Conservation (phyloP, 768 basidiomycete species). For the Zangia roseola region DNA sequence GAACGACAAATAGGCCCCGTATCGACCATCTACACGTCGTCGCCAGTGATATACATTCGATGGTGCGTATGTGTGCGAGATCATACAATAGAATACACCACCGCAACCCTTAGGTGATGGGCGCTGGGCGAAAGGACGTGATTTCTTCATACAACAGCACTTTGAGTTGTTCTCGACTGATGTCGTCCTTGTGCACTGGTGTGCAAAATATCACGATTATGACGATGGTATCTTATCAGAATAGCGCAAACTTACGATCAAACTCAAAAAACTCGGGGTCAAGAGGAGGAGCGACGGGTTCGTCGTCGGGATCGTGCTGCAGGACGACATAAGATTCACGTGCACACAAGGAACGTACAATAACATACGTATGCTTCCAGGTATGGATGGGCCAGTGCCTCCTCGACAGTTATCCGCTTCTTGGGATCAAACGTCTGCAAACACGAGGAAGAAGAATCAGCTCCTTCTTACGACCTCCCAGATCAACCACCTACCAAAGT, state of each 20-base stretch:
- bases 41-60: slow-evolving; percentile 8
- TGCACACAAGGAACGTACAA: background rate
- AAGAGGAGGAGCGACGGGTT: slow-evolving; percentile 93
- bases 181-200: slow-evolving; percentile 90
- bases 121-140: slow-evolving; percentile 77
- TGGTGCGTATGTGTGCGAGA: background rate
- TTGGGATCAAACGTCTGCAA: slow-evolving; percentile 93
- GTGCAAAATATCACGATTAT: slow-evolving; percentile 9
- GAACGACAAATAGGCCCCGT: too few relatives aligned
- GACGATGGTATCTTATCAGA: background rate
- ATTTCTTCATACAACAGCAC: slow-evolving; percentile 94
- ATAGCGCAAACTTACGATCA: slow-evolving; percentile 59
- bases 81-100: background rate
- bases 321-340: slow-evolving; percentile 7
- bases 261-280: slow-evolving; percentile 97
- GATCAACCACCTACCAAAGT: slow-evolving; percentile 56
- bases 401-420: slow-evolving; percentile 92
- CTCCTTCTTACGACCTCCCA: too few relatives aligned
- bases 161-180: slow-evolving; percentile 94
- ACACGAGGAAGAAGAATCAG: slow-evolving; percentile 4
- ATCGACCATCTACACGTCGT: too few relatives aligned
- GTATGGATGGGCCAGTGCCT: slow-evolving; percentile 93
- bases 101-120: slow-evolving; percentile 37
- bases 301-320: slow-evolving; percentile 94
- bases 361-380: slow-evolving; percentile 81